These are phyloP conservation scores for Candolleomyces aberdarensis DNA, from an alignment of 768 basidiomycete genomes.

Conservation along the genomic window DNA sequence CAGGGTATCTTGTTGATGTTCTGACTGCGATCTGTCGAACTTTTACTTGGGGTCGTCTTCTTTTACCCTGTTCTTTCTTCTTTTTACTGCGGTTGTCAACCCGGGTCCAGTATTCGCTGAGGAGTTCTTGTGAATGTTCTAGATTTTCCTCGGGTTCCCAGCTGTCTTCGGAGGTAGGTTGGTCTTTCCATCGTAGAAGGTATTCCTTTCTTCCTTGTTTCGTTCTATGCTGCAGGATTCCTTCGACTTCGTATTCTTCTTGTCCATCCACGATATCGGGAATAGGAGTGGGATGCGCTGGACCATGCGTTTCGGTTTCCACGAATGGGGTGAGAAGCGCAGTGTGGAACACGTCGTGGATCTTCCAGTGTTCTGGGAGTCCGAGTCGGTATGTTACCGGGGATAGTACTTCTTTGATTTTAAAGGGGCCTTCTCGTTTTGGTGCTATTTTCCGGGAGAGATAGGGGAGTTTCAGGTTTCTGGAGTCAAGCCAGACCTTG, in stretches of 20 bases:
- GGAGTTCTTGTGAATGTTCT: neutral
- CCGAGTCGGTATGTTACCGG: neutral
- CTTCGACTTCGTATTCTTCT: conserved; percentile 9
- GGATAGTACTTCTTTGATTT: conserved; percentile 7
- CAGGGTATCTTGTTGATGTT: no score
- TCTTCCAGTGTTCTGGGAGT: neutral
- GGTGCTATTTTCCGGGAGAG: conserved; percentile 14
- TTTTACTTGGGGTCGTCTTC: no score
- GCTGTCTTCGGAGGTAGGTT: neutral
- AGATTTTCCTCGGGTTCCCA: neutral
- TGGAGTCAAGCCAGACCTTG: conserved; percentile 16
- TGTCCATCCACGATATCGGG: conserved; percentile 7
- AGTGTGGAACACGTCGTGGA: neutral
- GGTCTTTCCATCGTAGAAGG: neutral
- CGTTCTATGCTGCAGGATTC: neutral
- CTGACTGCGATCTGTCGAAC: no score
- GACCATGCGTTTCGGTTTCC: conserved; percentile 8
- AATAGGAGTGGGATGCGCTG: neutral
- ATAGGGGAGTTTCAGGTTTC: conserved; percentile 9
- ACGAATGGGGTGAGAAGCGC: conserved; percentile 2
- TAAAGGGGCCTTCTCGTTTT: conserved; percentile 14
- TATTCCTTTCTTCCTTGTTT: neutral
- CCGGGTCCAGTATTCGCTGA: neutral
- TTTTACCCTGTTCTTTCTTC: no score
- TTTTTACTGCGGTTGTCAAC: no score